phyloP scores from a whole-genome alignment of 169 alveolate species.

The Plasmodium knowlesi region DNA sequence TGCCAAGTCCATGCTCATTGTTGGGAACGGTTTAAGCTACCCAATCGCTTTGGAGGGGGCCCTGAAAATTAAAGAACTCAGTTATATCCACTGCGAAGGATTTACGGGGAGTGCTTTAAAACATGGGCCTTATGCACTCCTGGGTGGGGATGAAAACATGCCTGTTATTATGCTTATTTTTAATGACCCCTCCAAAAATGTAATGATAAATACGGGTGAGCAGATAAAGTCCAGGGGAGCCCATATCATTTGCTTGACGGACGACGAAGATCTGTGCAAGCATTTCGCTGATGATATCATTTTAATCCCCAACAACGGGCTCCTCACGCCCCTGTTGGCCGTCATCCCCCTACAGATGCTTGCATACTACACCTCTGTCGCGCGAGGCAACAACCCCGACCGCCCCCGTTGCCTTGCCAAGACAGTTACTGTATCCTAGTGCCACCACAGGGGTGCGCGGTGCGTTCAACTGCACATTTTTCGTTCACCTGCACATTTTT shows the following conservation, averaged over 20 bases:
- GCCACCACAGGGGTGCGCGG: not conserved
- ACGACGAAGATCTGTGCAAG: conserved; percentile 83
- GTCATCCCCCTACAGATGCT: conserved; percentile 88
- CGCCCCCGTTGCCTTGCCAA: conserved; percentile 91
- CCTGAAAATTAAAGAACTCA: conserved; percentile 95
- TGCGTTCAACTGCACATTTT: not conserved
- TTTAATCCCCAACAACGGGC: conserved; percentile 85
- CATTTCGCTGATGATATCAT: conserved; percentile 89
- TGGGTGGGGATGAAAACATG: conserved; percentile 87
- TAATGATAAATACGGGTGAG: conserved; percentile 90
- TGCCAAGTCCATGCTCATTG: conserved; percentile 78
- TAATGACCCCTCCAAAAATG: conserved; percentile 89
- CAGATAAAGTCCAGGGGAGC: conserved; percentile 96
- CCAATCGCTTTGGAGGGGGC: conserved; percentile 98
- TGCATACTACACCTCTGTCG: conserved; percentile 87
- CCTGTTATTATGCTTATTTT: conserved; percentile 92
- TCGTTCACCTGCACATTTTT: no score
- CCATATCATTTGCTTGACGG: conserved; percentile 92
- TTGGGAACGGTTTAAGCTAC: conserved; percentile 93
- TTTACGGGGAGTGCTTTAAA: conserved; percentile 95
- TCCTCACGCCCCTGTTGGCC: conserved; percentile 89
- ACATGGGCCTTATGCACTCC: conserved; percentile 96
- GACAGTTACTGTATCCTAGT: conserved; percentile 84
- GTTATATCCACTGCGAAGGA: conserved; percentile 97
- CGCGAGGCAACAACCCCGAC: conserved; percentile 87